These are phyloP conservation scores for Vitis hybrid DNA, from an alignment of 177 flowering plant genomes.

Conservation along the genomic window DNA sequence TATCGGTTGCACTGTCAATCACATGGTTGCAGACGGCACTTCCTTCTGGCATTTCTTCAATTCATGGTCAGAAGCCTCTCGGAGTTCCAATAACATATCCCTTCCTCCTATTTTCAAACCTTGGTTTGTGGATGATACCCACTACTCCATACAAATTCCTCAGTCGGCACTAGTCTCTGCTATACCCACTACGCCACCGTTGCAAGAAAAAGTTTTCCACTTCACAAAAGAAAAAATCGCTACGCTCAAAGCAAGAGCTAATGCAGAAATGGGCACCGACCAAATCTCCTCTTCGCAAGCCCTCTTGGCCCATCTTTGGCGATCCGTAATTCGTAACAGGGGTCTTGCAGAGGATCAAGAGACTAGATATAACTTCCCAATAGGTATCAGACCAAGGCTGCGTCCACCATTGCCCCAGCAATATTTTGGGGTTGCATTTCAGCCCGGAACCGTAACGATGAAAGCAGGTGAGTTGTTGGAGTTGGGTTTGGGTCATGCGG, in stretches of 20 bases:
- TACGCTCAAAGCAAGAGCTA: no score
- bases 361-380: no score
- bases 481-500: no score
- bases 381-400: no score
- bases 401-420: no score
- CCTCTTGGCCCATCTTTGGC: no score
- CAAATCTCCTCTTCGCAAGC: no score
- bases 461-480: no score
- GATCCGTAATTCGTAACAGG: no score
- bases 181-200: not conserved
- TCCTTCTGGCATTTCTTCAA: conserved; percentile 39
- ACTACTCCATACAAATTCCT: conserved; percentile 4
- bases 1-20: conserved; percentile 38
- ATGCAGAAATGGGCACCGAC: conserved; percentile 8
- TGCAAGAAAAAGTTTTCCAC: conserved; percentile 32
- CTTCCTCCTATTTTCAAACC: conserved; percentile 19
- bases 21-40: conserved; percentile 25
- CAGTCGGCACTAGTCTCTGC: not conserved
- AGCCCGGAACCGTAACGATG: no score
- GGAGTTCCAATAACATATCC: conserved; percentile 1
- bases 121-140: conserved; percentile 6
- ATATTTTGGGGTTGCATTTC: no score
- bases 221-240: conserved; percentile 18
- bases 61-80: conserved; percentile 30
- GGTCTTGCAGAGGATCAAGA: no score